phyloP scores from a whole-genome alignment of 2,329 filamentous ascomycete genomes.

The Orbilia blumenaviensis region DNA sequence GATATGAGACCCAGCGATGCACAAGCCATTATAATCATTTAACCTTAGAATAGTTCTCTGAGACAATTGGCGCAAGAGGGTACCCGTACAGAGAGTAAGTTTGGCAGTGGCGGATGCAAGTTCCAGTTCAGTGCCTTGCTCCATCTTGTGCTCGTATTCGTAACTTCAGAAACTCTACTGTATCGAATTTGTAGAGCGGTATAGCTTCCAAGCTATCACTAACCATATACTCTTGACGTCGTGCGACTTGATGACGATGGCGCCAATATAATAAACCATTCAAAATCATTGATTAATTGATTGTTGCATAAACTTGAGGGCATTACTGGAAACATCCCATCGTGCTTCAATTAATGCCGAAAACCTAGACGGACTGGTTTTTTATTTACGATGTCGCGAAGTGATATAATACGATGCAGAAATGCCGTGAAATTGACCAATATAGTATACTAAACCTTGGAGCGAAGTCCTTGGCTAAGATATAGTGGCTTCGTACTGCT shows the following conservation, averaged over 20 bases:
- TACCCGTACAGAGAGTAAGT: background rate
- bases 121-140: background rate
- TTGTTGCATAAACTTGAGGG: background rate
- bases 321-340: background rate
- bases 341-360: background rate
- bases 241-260: background rate
- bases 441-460: no score
- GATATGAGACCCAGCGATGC: background rate
- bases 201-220: background rate
- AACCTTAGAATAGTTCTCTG: constrained; percentile 8
- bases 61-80: background rate
- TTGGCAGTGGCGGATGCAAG: background rate
- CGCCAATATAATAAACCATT: background rate
- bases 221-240: background rate
- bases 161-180: background rate
- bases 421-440: background rate
- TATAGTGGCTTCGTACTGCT: constrained; percentile 14
- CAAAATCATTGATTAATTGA: background rate
- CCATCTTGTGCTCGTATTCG: background rate
- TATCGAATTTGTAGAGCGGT: background rate
- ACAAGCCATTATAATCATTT: background rate
- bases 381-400: background rate
- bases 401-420: background rate
- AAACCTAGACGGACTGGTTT: background rate
- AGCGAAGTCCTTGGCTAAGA: background rate